phyloP scores from a whole-genome alignment of 352 stramenopile species.

The Globisporangium spiculum region DNA sequence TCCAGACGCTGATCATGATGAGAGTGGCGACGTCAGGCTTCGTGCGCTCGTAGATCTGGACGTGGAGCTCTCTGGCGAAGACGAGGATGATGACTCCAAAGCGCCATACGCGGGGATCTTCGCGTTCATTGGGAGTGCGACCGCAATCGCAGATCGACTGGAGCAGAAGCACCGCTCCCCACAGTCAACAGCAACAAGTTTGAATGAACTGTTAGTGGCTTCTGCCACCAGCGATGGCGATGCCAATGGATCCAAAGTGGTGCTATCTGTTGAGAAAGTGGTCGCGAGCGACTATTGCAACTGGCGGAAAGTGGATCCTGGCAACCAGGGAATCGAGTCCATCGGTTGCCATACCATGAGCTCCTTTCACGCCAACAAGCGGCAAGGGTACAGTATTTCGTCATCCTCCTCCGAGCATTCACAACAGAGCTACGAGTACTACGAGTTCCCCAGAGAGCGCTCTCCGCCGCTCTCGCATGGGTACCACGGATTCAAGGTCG shows the following conservation, averaged over 20 bases:
- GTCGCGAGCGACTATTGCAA: slow-evolving; percentile 30
- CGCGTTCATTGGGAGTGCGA: slow-evolving; percentile 9
- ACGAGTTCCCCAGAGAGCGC: slow-evolving; percentile 13
- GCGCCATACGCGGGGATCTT: slow-evolving; percentile 20
- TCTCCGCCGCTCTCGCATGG: neutral
- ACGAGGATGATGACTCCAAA: neutral
- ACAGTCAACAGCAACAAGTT: neutral
- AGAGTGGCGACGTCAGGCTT: slow-evolving; percentile 1
- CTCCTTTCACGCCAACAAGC: neutral
- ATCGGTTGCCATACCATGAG: neutral
- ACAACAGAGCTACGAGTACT: slow-evolving; percentile 7
- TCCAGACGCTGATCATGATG: neutral
- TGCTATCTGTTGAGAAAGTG: slow-evolving; percentile 15
- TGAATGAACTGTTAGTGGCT: slow-evolving; percentile 1
- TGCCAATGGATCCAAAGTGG: neutral
- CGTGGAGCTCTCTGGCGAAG: slow-evolving; percentile 12
- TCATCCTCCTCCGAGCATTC: slow-evolving; percentile 3
- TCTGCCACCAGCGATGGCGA: neutral
- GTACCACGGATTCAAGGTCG: slow-evolving; percentile 13
- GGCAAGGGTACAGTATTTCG: neutral
- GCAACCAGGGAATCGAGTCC: neutral
- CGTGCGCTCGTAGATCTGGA: slow-evolving; percentile 25
- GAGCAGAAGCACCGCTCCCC: neutral
- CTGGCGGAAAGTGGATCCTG: slow-evolving; percentile 12
- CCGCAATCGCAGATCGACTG: neutral